These are phyloP conservation scores for Melampsora americana DNA, from an alignment of 1,284 basidiomycete species.

Conservation along the genomic window DNA sequence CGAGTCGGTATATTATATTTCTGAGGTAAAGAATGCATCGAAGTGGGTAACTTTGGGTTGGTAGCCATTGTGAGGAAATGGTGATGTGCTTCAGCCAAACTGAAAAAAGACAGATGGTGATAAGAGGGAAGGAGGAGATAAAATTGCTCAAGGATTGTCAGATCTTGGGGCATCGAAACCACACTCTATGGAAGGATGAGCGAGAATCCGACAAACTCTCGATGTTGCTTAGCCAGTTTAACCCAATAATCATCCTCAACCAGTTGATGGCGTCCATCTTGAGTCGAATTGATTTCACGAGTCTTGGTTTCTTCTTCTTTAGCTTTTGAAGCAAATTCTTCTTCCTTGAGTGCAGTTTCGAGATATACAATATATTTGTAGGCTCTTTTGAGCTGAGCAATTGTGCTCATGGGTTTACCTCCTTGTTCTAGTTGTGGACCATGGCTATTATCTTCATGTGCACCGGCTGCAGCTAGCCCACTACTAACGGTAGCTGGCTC, in stretches of 20 bases:
- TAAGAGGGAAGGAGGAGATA: not conserved
- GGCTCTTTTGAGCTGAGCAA: conserved; percentile 74
- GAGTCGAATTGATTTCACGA: conserved; percentile 27
- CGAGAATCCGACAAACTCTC: conserved; percentile 23
- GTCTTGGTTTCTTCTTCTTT: conserved; percentile 33
- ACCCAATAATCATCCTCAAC: conserved; percentile 41
- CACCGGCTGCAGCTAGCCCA: not conserved
- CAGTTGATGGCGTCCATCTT: conserved; percentile 15
- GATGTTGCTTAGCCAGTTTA: conserved; percentile 33
- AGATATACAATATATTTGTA: conserved; percentile 71
- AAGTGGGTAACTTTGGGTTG: conserved; percentile 78
- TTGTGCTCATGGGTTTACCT: conserved; percentile 64
- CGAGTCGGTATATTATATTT: conserved; percentile 93
- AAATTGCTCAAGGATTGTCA: not conserved
- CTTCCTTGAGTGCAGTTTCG: conserved; percentile 65
- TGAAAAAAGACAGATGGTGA: conserved; percentile 51
- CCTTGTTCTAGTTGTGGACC: conserved; percentile 48
- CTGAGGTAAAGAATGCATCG: conserved; percentile 78
- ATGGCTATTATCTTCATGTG: conserved; percentile 57
- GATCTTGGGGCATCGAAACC: not conserved
- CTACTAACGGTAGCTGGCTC: conserved; percentile 62
- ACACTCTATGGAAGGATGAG: not conserved
- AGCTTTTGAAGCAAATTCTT: conserved; percentile 34
- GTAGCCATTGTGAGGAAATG: conserved; percentile 80
- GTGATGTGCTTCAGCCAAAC: conserved; percentile 82